Conservation (phyloP, 192 early-diverging fungal genomes). For the Backusella liffmaniae region DNA sequence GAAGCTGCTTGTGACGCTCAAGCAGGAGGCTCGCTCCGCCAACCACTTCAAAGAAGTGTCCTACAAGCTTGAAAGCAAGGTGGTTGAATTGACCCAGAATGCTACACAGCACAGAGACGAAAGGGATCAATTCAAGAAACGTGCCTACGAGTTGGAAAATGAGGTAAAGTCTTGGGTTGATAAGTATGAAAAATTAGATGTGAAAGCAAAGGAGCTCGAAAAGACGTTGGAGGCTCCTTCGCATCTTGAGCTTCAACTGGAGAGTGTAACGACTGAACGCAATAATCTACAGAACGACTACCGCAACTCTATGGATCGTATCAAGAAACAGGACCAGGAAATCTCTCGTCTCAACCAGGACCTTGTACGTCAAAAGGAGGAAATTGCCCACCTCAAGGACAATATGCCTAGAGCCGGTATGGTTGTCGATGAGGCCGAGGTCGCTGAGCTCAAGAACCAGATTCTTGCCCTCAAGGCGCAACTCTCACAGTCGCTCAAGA, state of each 20-base stretch:
- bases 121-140: slow-evolving; percentile 58
- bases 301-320: slow-evolving; percentile 55
- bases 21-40: slow-evolving; percentile 84
- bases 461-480: slow-evolving; percentile 71
- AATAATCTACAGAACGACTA: slow-evolving; percentile 57
- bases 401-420: neutral
- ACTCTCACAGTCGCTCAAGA: slow-evolving; percentile 63
- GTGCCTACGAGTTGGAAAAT: slow-evolving; percentile 59
- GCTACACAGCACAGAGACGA: slow-evolving; percentile 68
- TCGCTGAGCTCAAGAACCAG: slow-evolving; percentile 71
- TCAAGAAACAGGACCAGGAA: slow-evolving; percentile 61
- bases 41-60: slow-evolving; percentile 93
- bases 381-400: slow-evolving; percentile 57
- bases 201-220: slow-evolving; percentile 52
- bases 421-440: slow-evolving; percentile 57
- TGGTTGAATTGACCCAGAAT: slow-evolving; percentile 90
- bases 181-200: slow-evolving; percentile 67
- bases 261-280: slow-evolving; percentile 58
- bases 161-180: slow-evolving; percentile 70
- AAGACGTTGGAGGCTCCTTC: slow-evolving; percentile 50
- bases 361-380: slow-evolving; percentile 57
- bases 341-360: slow-evolving; percentile 59
- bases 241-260: slow-evolving; percentile 48
- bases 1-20: slow-evolving; percentile 63
- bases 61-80: slow-evolving; percentile 93